Evolutionary conservation across 1,284 basidiomycete genomes (phyloP).

Genomic region (Irpex sp.): DNA sequence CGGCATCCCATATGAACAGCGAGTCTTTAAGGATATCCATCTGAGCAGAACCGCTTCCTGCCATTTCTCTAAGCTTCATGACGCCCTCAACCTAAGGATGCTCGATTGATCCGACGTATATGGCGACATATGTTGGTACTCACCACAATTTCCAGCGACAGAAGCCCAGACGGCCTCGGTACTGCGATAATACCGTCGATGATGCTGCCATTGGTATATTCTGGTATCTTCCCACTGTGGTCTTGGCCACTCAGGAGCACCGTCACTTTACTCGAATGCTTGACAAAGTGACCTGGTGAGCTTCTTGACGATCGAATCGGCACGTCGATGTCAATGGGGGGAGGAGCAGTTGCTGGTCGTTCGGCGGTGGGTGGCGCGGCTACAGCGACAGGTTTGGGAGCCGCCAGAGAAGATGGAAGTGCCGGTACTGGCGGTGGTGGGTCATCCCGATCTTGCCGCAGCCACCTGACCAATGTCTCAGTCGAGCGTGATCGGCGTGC

Average conservation of each 20-base stretch:
- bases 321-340: not conserved
- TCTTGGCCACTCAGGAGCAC: constrained; percentile 25
- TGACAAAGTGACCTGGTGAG: constrained; percentile 22
- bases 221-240: constrained; percentile 17
- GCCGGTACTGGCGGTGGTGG: not conserved
- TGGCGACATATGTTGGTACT: not conserved
- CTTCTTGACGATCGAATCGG: constrained; percentile 1
- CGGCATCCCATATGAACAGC: constrained; percentile 24
- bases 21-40: constrained; percentile 18
- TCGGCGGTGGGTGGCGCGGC: not conserved
- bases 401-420: not conserved
- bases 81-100: constrained; percentile 21
- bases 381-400: not conserved
- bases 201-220: constrained; percentile 21
- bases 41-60: constrained; percentile 18
- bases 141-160: constrained; percentile 24
- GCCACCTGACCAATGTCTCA: constrained; percentile 2
- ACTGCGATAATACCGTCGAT: constrained; percentile 25
- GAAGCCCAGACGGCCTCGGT: constrained; percentile 20
- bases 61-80: constrained; percentile 23
- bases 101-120: not conserved
- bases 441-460: not conserved
- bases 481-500: constrained; percentile 1
- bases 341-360: not conserved
- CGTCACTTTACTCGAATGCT: constrained; percentile 24